Base-by-base conservation (phyloP, 768 basidiomycete genomes). In the Pleurotus citrinopileatus region DNA sequence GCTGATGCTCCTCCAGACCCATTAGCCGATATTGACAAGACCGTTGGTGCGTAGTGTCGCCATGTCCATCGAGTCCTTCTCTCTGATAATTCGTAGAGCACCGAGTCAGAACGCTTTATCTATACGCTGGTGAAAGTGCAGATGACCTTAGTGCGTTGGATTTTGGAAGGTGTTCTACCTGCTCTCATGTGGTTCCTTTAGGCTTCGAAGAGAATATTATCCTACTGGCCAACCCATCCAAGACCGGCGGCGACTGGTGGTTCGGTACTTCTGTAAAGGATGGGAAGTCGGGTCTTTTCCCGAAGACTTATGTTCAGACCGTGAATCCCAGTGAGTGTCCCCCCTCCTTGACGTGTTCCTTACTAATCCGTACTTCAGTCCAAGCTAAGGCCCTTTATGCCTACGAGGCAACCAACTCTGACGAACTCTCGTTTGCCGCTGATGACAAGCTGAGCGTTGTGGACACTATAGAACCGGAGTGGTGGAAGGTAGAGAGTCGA, bases 401-500 rank as follows among this genome's bases (percentile, higher is more conserved):
- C 0, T 98, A 98, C 64, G 70, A 75, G 4, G 86, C 84, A 22
- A 67, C 69, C 38, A 87, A 81, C 56, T 62, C 82, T 13, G 94
- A 98, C 60, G 94, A 98, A 65, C 75, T 95, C n/a, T 76, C 90
- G 0, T 91, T 98, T 65, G 71, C 70, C 5, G 93, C 93, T 70
- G 94, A 91, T 55, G 91, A 96, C 54, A 66, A 70, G 28, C 71
- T 98, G 34, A 75, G 76, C 6, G 84, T 99, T 58, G 79, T 98
- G 54, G 97, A 99, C 64, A 81, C 71, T 43, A 80, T 80, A 52
- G 97, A 98, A 60, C 77, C 74, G 50, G 90, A 91, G 62, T 98
- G 97, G 97, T 98, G 92, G 92, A 98, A 95, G 74, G 89, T 87
- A 34, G 95, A 98, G 72, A 81, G 82, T 63, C 84, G 80, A 44